Base-by-base conservation (phyloP, 768 basidiomycete genomes). In the Rhodocollybia butyracea region DNA sequence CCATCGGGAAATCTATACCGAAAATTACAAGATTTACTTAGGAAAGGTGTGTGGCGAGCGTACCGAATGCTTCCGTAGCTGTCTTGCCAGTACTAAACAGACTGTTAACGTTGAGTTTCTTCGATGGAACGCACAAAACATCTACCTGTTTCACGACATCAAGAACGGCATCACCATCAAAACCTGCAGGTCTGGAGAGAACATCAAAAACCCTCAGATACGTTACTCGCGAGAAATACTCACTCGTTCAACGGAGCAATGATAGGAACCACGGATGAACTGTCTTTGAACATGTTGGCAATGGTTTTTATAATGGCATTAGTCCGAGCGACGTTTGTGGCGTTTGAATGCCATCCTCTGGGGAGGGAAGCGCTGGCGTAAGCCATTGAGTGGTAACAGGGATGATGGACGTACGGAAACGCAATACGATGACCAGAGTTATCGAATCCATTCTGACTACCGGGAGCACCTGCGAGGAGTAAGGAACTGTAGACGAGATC, bases 401-500 rank as follows among this genome's bases (percentile, higher is more conserved):
- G 21, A 31, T 11, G 12, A 3, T 47, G 4, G 11, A 69, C 77
- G 60, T 55, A 80, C 68, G 91, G 90, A 59, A 67, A 80, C 8
- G 74, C 54, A 57, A 83, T 66, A 57, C 69, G 80, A 46, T 85
- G 86, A 22, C 91, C 91, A 45, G 89, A 91, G 62, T 93, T 93
- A 63, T 93, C 91, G 62, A 82, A 93, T 88, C 84, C 89, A 60
- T 91, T 91, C 69, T 94, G 89, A 64, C 87, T 89, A 15, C 93
- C 93, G 0, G 93, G 90, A 27, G 83, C 91, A 54, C 81, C 81
- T 75, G 53, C 30, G 40, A 46, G 52, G 15, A 52, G 52, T 61
- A 66, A 55, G 5, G 7, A 45, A 76, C 2, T 26, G 71, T 50
- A 82, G 69, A 63, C 21, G 63, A 64, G 4, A 26, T 17, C n/a